These are phyloP conservation scores for Suillus cothurnatus DNA, from an alignment of 768 basidiomycete species.

Conservation along the genomic window DNA sequence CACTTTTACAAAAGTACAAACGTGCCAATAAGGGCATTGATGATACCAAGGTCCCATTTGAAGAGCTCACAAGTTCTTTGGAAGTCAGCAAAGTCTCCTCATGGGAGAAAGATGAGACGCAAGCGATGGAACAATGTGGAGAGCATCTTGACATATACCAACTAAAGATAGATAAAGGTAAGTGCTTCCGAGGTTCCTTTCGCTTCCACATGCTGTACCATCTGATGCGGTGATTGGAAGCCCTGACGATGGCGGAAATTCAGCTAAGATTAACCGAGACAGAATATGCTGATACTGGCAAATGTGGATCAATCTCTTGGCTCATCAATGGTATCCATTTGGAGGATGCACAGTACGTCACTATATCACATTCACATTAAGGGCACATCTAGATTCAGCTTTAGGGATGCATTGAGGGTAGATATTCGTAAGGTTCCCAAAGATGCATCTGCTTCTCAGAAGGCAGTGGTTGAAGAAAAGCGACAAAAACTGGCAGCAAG, in stretches of 20 bases:
- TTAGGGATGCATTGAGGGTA: slow-evolving; percentile 5
- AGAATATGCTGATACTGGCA: neutral
- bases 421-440: slow-evolving; percentile 3
- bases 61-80: slow-evolving; percentile 5
- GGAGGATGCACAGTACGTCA: slow-evolving; percentile 10
- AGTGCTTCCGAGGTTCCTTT: neutral
- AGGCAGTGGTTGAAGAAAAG: neutral
- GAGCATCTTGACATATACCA: slow-evolving; percentile 7
- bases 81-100: neutral
- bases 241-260: slow-evolving; percentile 6
- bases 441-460: slow-evolving; percentile 5
- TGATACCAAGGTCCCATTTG: slow-evolving; percentile 5
- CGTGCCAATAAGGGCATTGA: slow-evolving; percentile 8
- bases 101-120: neutral
- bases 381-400: neutral
- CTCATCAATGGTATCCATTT: slow-evolving; percentile 5
- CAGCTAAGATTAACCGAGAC: neutral
- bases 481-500: neutral
- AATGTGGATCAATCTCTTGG: slow-evolving; percentile 7
- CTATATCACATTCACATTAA: neutral
- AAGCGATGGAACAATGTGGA: neutral
- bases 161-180: slow-evolving; percentile 11
- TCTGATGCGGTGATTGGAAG: neutral
- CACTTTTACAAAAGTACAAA: no score
- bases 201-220: neutral